Evolutionary conservation across 2,329 filamentous ascomycete genomes (phyloP), one percentile per base, ranked within the genome.

Genomic region (Hypoxylon rubiginosum): DNA sequence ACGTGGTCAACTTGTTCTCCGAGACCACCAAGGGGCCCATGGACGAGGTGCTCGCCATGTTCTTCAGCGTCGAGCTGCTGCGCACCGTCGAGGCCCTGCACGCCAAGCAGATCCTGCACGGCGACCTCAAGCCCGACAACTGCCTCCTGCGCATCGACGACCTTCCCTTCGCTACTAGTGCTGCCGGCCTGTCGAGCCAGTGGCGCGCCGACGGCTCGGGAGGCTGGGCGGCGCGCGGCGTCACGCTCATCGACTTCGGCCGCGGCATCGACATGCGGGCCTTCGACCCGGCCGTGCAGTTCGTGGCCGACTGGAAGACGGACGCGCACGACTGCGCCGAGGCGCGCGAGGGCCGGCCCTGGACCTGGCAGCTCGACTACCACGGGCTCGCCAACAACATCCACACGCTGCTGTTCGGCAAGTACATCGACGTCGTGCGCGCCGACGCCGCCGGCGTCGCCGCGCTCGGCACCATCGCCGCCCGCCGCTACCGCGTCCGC

Each of bases 341-440:
- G 83, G 97, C 98, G 88, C 91, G 94, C 50, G 95, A 99, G 81
- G 88, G 93, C 61, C 87, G 95, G 0, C 94, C 94, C 0, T 99
- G 96, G 96, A 98, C 95, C 1, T 97, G 94, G 83, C 96, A 99
- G 78, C 93, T 97, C 71, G 96, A 99, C 82, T 97, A 98, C 74
- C 93, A 97, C 78, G 96, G 96, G 11, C 85, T 97, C 0, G 96
- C 96, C 0, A 94, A 93, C 4, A 92, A 93, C 24, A 84, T 98
- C 4, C 94, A 99, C 80, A 91, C 89, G 46, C 86, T 99, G 72
- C 86, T 99, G 3, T 99, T 97, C 76, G 95, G 96, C 9, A 94
- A 92, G 75, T 98, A 98, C 80, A 96, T 99, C 73, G 93, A 97
- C 76, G 97, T 93, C 0, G 81, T 86, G 56, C 84, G 86, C 36